Evolutionary conservation across 805 yeast species (phyloP).

Genomic region (Teunomyces gatunensis): DNA sequence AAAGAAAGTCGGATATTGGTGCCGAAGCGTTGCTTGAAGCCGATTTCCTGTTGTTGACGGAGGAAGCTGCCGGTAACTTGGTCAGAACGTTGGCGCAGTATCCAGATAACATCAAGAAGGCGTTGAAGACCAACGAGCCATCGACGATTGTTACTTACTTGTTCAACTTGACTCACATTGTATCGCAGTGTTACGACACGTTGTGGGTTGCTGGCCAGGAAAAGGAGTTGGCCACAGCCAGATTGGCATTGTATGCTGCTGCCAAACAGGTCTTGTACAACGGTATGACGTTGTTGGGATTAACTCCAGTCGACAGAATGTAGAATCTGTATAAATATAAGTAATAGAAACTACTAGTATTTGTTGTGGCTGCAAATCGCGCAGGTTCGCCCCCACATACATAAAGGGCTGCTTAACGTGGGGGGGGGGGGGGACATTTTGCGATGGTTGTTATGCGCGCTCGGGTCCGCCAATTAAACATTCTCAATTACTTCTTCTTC

Average conservation of each 20-base stretch:
- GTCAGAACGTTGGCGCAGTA: conserved; percentile 81
- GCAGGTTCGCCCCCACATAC: too few relatives aligned
- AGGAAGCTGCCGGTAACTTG: conserved; percentile 67
- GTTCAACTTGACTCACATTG: conserved; percentile 88
- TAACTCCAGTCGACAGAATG: conserved; percentile 99
- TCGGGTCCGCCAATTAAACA: conserved; percentile 6
- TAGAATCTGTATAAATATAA: conserved; percentile 27
- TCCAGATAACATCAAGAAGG: conserved; percentile 85
- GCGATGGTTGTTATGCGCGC: background rate
- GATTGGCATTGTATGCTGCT: conserved; percentile 85
- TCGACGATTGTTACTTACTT: conserved; percentile 91
- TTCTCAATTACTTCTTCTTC: background rate
- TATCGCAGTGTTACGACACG: conserved; percentile 92
- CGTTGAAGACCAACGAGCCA: conserved; percentile 85
- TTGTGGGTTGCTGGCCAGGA: conserved; percentile 97
- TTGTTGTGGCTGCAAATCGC: too few relatives aligned
- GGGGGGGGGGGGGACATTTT: too few relatives aligned
- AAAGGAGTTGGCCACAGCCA: conserved; percentile 79
- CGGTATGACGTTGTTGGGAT: conserved; percentile 86
- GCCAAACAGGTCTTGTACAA: conserved; percentile 87
- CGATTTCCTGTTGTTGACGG: conserved; percentile 61
- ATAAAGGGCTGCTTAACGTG: too few relatives aligned
- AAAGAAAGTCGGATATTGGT: conserved; percentile 66
- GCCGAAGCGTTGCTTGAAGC: conserved; percentile 45
- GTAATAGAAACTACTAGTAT: too few relatives aligned